phyloP scores from a whole-genome alignment of 495 filamentous ascomycete genomes.

The Hamigera avellanea region DNA sequence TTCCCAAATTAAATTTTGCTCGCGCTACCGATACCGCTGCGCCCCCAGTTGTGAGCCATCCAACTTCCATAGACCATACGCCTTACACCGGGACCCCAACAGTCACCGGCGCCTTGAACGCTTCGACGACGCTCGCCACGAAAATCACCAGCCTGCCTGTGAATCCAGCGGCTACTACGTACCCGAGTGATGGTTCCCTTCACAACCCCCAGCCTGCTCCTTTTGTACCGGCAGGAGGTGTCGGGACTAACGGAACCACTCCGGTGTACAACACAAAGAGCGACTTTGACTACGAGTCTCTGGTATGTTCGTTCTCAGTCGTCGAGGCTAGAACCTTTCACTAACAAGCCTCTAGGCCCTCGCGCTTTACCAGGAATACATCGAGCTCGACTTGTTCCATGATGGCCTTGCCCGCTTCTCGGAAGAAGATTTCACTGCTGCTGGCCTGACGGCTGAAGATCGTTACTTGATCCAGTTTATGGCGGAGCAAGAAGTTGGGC shows the following conservation, averaged over 20 bases:
- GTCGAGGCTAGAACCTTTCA: constrained; percentile 1
- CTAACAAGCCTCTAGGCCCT: constrained; percentile 34
- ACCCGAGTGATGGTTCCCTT: constrained; percentile 61
- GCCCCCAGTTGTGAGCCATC: constrained; percentile 13
- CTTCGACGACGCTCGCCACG: constrained; percentile 31
- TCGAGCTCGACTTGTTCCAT: constrained; percentile 82
- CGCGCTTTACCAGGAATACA: constrained; percentile 72
- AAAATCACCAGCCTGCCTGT: constrained; percentile 34
- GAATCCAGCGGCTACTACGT: constrained; percentile 42
- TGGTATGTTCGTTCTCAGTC: constrained; percentile 20
- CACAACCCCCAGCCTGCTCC: constrained; percentile 54
- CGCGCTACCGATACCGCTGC: neutral
- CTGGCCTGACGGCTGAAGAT: constrained; percentile 57
- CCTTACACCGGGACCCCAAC: constrained; percentile 46
- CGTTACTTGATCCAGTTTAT: constrained; percentile 68
- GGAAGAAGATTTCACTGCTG: constrained; percentile 54
- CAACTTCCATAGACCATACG: constrained; percentile 29
- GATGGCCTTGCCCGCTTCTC: constrained; percentile 63
- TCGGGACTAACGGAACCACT: constrained; percentile 64
- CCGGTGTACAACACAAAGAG: constrained; percentile 63
- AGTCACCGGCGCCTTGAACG: constrained; percentile 46
- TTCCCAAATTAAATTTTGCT: neutral
- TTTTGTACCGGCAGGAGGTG: constrained; percentile 62
- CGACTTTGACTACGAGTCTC: constrained; percentile 66
- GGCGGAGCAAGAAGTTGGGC: constrained; percentile 76